Evolutionary conservation across 148 eudicot species (phyloP), one percentile per base, ranked within the genome.

Genomic region (Persicaria tinctoria): DNA sequence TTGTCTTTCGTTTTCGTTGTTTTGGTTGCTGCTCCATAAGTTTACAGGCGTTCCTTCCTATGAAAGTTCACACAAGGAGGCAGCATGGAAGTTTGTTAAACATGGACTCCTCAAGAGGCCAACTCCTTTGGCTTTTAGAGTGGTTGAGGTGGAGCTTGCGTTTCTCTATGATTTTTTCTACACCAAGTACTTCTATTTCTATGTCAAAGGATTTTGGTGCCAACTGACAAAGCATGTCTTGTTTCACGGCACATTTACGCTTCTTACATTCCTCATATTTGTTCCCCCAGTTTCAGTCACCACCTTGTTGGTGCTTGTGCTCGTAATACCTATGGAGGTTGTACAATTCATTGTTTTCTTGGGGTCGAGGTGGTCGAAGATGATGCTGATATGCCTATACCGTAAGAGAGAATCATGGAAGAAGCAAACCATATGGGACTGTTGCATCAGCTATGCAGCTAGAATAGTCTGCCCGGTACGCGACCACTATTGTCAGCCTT

Each of bases 141-240:
- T 8, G 32, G 8, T 57, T 8, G 63, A 57, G 27, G 23, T 57
- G 1, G 63, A 57, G 27, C 63, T 57, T 18, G 32, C 63, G 2
- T 57, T 57, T 57, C 32, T 57, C 6, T 57, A 57, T 57, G 63
- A 57, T 57, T 57, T n/a, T 27, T n/a, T 57, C 32, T 57, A 57
- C 27, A 57, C 9, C 11, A 57, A 57, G 27, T 18, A 57, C 63
- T 57, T 57, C 63, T 9, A n/a, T 57, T 57, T 57, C 63, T 57
- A 57, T 27, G 7, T 57, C 11, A 57, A 18, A 57, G 63, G 63
- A 17, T 57, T 57, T n/a, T 57, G 32, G 1, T 18, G 63, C 63
- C 63, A 57, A 57, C 0, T 57, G 63, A 57, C 17, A 32, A 57
- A 57, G 23, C 63, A 18, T 8, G 6, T 57, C 0, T 23, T 57